Evolutionary conservation across 78 protist genomes (phyloP).

Genomic region (Cyanophora paradoxa): DNA sequence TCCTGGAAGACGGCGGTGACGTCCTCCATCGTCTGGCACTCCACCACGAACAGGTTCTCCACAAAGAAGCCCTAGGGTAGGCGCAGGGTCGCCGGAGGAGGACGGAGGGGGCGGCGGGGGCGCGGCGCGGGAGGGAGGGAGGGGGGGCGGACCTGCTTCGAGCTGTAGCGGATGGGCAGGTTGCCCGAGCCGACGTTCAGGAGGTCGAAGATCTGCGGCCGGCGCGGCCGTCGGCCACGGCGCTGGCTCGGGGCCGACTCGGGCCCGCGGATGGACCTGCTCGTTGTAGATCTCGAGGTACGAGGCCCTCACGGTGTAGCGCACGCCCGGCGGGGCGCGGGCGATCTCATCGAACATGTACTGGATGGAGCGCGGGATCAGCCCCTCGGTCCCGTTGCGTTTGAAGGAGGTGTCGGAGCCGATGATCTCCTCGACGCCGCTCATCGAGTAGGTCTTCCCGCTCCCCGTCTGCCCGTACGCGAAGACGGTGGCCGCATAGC

Average conservation of each 20-base stretch:
- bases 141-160: too few relatives aligned
- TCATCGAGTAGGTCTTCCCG: constrained; percentile 35
- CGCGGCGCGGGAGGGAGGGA: too few relatives aligned
- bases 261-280: too few relatives aligned
- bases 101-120: neutral
- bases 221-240: too few relatives aligned
- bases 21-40: constrained; percentile 24
- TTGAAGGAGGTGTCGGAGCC: neutral
- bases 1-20: constrained; percentile 25
- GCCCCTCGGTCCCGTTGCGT: neutral
- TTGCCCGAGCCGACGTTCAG: constrained; percentile 8
- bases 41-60: constrained; percentile 19
- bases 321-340: neutral
- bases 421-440: constrained; percentile 5
- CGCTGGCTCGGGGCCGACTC: too few relatives aligned
- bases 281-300: constrained; percentile 43
- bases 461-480: constrained; percentile 36
- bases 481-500: constrained; percentile 10
- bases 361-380: constrained; percentile 18
- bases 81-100: neutral
- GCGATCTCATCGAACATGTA: neutral
- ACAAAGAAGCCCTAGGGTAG: constrained; percentile 23
- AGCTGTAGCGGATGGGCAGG: neutral
- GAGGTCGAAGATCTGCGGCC: constrained; percentile 28
- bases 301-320: constrained; percentile 8